Evolutionary conservation across 2,329 filamentous ascomycete genomes (phyloP).

Genomic region (Macrophomina pseudophaseolina): DNA sequence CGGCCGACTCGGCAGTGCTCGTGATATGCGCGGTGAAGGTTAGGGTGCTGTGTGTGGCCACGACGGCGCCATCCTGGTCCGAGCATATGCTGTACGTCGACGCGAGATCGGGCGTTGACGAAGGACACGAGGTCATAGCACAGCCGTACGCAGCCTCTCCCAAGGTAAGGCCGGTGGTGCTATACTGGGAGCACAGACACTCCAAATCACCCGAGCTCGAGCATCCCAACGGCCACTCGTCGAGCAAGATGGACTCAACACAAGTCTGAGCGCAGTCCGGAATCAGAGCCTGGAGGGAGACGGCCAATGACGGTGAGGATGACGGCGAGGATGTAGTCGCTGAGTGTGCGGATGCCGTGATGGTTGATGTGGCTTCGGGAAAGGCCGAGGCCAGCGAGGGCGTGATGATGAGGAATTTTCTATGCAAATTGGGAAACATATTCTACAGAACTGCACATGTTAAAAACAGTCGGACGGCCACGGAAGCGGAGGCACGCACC

Average conservation of each 20-base stretch:
- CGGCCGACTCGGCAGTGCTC: slow-evolving; percentile 7
- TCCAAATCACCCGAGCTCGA: slow-evolving; percentile 37
- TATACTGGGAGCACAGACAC: slow-evolving; percentile 48
- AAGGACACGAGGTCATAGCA: slow-evolving; percentile 37
- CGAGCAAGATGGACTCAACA: slow-evolving; percentile 38
- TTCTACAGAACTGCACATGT: slow-evolving; percentile 29
- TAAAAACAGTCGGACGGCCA: not conserved
- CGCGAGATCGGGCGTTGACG: slow-evolving; percentile 23
- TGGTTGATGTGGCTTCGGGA: slow-evolving; percentile 9
- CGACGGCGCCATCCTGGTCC: slow-evolving; percentile 41
- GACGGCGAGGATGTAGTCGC: not conserved
- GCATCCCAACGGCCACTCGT: slow-evolving; percentile 43
- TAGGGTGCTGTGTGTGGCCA: slow-evolving; percentile 43
- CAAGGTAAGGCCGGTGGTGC: slow-evolving; percentile 41
- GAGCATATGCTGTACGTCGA: slow-evolving; percentile 45
- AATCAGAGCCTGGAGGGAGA: slow-evolving; percentile 49
- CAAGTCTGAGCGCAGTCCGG: slow-evolving; percentile 59
- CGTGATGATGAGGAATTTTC: slow-evolving; percentile 17
- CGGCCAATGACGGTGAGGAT: slow-evolving; percentile 54
- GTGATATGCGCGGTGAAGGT: slow-evolving; percentile 34
- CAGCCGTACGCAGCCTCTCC: slow-evolving; percentile 46
- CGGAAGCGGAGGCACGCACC: slow-evolving; percentile 31
- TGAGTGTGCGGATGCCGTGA: not conserved
- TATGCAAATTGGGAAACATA: slow-evolving; percentile 33
- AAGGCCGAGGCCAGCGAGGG: slow-evolving; percentile 21